Evolutionary conservation across 1,284 basidiomycete genomes (phyloP).

Genomic region (Irpex sp.): DNA sequence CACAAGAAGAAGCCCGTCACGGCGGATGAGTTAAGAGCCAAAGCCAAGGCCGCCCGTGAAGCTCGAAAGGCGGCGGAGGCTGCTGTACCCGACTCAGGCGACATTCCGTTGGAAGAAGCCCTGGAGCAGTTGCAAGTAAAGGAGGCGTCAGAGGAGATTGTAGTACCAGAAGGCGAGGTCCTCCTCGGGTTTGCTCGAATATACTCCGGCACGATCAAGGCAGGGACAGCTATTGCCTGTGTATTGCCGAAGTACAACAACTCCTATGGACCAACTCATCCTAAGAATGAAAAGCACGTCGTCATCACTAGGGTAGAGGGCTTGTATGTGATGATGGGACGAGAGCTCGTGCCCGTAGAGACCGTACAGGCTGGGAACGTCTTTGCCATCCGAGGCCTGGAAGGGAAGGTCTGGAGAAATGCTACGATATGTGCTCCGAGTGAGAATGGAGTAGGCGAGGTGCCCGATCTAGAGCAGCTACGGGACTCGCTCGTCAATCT

Average conservation of each 20-base stretch:
- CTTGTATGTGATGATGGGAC: conserved; percentile 98
- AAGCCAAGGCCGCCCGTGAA: conserved; percentile 64
- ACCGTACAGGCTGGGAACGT: conserved; percentile 93
- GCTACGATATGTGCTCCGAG: conserved; percentile 83
- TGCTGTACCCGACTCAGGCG: conserved; percentile 16
- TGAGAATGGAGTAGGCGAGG: conserved; percentile 38
- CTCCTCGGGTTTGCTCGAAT: conserved; percentile 91
- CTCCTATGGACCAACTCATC: conserved; percentile 62
- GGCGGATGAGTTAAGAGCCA: conserved; percentile 83
- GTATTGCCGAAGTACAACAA: conserved; percentile 89
- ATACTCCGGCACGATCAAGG: conserved; percentile 83
- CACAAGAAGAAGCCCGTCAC: conserved; percentile 76
- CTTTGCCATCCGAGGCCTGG: conserved; percentile 90
- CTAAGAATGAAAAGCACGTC: conserved; percentile 70
- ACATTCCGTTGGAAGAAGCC: conserved; percentile 21
- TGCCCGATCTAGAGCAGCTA: conserved; percentile 33
- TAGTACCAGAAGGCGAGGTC: conserved; percentile 47
- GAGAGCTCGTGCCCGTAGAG: conserved; percentile 84
- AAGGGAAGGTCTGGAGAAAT: conserved; percentile 87
- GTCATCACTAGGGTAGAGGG: conserved; percentile 65
- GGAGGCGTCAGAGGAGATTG: conserved; percentile 17
- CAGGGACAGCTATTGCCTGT: conserved; percentile 66
- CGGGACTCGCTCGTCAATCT: conserved; percentile 76
- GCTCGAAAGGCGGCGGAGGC: conserved; percentile 30
- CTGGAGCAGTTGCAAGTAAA: conserved; percentile 20